These are phyloP conservation scores for Teratosphaeria viscida DNA, from an alignment of 2,329 filamentous ascomycete species.

Conservation along the genomic window DNA sequence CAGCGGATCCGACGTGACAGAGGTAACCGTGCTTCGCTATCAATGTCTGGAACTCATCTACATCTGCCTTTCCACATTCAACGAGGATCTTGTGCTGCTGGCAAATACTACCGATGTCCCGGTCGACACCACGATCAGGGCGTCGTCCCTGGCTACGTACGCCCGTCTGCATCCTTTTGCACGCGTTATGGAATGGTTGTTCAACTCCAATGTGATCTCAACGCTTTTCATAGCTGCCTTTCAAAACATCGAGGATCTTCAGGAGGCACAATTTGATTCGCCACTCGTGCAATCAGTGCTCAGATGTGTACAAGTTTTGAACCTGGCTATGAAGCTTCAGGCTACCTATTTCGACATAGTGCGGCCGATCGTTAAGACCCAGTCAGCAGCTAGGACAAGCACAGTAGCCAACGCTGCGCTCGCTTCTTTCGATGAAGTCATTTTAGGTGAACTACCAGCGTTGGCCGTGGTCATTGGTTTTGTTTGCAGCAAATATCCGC, in stretches of 20 bases:
- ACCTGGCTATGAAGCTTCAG: slow-evolving; percentile 74
- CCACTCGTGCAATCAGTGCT: slow-evolving; percentile 71
- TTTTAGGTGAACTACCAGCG: slow-evolving; percentile 68
- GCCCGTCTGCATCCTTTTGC: slow-evolving; percentile 84
- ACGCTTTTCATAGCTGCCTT: slow-evolving; percentile 70
- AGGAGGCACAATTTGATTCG: slow-evolving; percentile 63
- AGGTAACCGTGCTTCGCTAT: slow-evolving; percentile 58
- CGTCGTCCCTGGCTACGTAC: slow-evolving; percentile 68
- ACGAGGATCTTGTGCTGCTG: slow-evolving; percentile 82
- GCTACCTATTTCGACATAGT: slow-evolving; percentile 87
- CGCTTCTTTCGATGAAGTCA: slow-evolving; percentile 82
- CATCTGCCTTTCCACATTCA: slow-evolving; percentile 74
- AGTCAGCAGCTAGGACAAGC: slow-evolving; percentile 48
- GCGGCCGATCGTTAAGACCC: slow-evolving; percentile 61
- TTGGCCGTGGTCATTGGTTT: slow-evolving; percentile 78
- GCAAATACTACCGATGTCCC: slow-evolving; percentile 66
- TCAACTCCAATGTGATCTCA: slow-evolving; percentile 78
- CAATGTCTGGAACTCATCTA: slow-evolving; percentile 77
- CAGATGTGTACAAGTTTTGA: slow-evolving; percentile 73
- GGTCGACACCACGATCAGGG: slow-evolving; percentile 63
- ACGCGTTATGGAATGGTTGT: slow-evolving; percentile 95
- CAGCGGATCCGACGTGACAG: slow-evolving; percentile 49
- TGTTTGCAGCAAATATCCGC: slow-evolving; percentile 72
- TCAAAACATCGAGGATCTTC: slow-evolving; percentile 62
- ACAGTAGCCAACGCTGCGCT: slow-evolving; percentile 66